Percentiles rank a stretch among this genome's conserved stretches.
Conservation (phyloP, 495 filamentous ascomycete genomes). For the Penicillium desertorum region DNA sequence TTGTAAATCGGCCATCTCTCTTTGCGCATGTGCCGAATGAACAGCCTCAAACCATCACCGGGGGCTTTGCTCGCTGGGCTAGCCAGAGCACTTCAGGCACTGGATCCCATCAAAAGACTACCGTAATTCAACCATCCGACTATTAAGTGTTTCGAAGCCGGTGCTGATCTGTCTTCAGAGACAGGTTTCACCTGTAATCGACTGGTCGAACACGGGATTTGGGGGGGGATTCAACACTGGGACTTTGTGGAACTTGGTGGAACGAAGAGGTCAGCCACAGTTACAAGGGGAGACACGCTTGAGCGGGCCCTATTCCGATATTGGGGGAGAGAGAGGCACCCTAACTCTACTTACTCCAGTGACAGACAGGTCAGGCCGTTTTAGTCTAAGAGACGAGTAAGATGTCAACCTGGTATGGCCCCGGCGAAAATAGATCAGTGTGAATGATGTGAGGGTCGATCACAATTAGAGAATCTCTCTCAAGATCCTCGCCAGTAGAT, state of each 20-base stretch:
- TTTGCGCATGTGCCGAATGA: slow-evolving; percentile 10
- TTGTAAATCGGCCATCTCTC: slow-evolving; percentile 31
- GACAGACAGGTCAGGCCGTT: slow-evolving; percentile 6
- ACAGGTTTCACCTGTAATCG: slow-evolving; percentile 3
- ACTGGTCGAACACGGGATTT: neutral
- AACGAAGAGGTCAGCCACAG: slow-evolving; percentile 29
- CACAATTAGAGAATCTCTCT: slow-evolving; percentile 12
- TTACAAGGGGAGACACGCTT: slow-evolving; percentile 24
- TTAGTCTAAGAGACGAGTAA: slow-evolving; percentile 15
- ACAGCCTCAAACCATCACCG: slow-evolving; percentile 24
- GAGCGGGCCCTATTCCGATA: slow-evolving; percentile 16
- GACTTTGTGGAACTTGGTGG: slow-evolving; percentile 19
- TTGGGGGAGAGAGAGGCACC: slow-evolving; percentile 13
- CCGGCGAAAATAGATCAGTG: slow-evolving; percentile 16
- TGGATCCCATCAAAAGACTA: slow-evolving; percentile 25
- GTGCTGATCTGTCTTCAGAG: slow-evolving; percentile 1
- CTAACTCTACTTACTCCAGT: slow-evolving; percentile 18
- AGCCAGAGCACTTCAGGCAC: slow-evolving; percentile 32
- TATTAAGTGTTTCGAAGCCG: neutral
- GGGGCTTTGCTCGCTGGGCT: slow-evolving; percentile 25
- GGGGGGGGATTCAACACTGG: slow-evolving; percentile 12
- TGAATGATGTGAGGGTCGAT: slow-evolving; percentile 19
- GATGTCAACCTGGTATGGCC: slow-evolving; percentile 14
- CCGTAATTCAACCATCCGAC: slow-evolving; percentile 26
- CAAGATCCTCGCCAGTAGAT: slow-evolving; percentile 13